phyloP scores from a whole-genome alignment of 2,329 filamentous ascomycete genomes.

The Microcyclosporella mali region DNA sequence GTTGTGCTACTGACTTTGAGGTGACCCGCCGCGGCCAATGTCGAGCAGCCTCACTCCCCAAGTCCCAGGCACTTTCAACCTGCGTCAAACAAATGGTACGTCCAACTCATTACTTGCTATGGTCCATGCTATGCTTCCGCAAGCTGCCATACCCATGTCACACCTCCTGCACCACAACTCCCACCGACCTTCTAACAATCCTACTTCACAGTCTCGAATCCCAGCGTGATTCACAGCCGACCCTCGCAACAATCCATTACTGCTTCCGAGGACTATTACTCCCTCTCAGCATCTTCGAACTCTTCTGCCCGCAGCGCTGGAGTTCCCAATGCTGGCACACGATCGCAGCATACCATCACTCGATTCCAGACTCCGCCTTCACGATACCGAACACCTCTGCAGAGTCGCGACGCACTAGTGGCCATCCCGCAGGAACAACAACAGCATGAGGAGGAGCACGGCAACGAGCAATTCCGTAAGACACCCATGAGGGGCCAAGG shows the following conservation, averaged over 20 bases:
- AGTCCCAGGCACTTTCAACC: not conserved
- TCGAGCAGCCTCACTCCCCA: constrained; percentile 1
- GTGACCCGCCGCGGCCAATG: constrained; percentile 3
- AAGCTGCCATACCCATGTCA: constrained; percentile 4
- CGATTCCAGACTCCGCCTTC: constrained; percentile 32
- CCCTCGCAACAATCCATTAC: constrained; percentile 44
- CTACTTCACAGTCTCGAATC: constrained; percentile 23
- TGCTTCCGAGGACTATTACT: constrained; percentile 48
- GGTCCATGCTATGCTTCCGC: too few species aligned
- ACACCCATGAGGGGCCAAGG: constrained; percentile 32
- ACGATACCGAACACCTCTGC: constrained; percentile 30
- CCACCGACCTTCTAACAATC: constrained; percentile 1
- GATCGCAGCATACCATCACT: constrained; percentile 23
- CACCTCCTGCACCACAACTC: constrained; percentile 6
- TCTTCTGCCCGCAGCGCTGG: constrained; percentile 31
- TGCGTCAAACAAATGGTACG: constrained; percentile 20
- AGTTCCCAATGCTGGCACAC: constrained; percentile 16
- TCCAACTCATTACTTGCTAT: not conserved
- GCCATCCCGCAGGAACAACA: constrained; percentile 12
- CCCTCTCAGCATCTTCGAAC: constrained; percentile 38
- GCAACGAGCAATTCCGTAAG: constrained; percentile 21
- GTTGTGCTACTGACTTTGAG: too few species aligned
- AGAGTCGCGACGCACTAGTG: constrained; percentile 19
- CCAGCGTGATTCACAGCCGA: constrained; percentile 26
- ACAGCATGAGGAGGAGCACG: constrained; percentile 14